phyloP scores from a whole-genome alignment of 2,329 filamentous ascomycete genomes.

The Phialophora tarda region DNA sequence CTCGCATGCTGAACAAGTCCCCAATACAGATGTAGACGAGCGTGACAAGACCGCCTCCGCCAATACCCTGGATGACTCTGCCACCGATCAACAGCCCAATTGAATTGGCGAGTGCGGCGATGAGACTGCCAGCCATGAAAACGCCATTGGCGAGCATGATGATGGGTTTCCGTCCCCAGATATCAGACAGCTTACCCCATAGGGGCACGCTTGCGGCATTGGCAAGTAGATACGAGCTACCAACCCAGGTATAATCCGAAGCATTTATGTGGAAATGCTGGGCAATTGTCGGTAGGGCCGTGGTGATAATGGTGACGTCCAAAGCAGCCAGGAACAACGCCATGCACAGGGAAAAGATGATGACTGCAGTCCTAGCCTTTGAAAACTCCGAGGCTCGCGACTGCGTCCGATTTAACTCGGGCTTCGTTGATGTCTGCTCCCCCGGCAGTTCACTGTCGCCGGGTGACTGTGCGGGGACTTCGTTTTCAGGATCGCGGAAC shows the following conservation, averaged over 20 bases:
- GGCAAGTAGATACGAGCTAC: slow-evolving; percentile 53
- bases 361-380: slow-evolving; percentile 49
- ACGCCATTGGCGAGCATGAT: slow-evolving; percentile 64
- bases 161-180: slow-evolving; percentile 69
- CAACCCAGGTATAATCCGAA: slow-evolving; percentile 56
- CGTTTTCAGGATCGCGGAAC: slow-evolving; percentile 14
- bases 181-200: slow-evolving; percentile 70
- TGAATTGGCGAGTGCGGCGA: slow-evolving; percentile 63
- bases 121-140: slow-evolving; percentile 67
- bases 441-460: slow-evolving; percentile 1
- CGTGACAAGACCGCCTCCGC: slow-evolving; percentile 67
- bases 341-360: slow-evolving; percentile 54
- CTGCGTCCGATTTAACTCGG: slow-evolving; percentile 26
- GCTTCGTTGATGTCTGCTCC: not conserved
- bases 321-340: slow-evolving; percentile 65
- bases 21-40: slow-evolving; percentile 68
- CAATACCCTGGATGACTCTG: slow-evolving; percentile 67
- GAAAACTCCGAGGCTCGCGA: slow-evolving; percentile 49
- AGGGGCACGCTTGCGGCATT: slow-evolving; percentile 59
- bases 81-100: slow-evolving; percentile 68
- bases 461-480: not conserved
- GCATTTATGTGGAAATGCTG: slow-evolving; percentile 50
- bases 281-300: slow-evolving; percentile 53
- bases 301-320: slow-evolving; percentile 60
- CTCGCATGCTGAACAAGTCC: slow-evolving; percentile 66